phyloP scores from a whole-genome alignment of 805 yeast species.

The Phaffomyces thermotolerans region DNA sequence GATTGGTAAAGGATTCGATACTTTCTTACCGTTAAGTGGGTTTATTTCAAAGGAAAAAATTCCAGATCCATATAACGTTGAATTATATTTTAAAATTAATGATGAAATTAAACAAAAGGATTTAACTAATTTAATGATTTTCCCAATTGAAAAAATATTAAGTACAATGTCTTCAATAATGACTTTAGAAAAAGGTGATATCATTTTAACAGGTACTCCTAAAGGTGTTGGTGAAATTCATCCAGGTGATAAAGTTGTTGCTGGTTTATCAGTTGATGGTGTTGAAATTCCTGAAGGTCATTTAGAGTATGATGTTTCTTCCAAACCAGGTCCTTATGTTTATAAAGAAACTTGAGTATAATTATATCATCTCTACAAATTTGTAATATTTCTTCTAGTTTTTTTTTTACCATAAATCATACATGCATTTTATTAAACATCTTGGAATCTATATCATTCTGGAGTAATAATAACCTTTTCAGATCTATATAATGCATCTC shows the following conservation, averaged over 20 bases:
- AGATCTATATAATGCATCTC: not conserved
- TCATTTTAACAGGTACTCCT: slow-evolving; percentile 93
- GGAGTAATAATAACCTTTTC: not conserved
- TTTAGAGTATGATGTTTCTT: slow-evolving; percentile 28
- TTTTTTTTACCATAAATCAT: slow-evolving; percentile 3
- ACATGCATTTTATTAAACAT: not conserved
- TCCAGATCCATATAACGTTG: slow-evolving; percentile 67
- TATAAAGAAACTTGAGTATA: slow-evolving; percentile 35
- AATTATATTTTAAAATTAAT: slow-evolving; percentile 59
- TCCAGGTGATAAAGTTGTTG: slow-evolving; percentile 74
- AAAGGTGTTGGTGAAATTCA: slow-evolving; percentile 85
- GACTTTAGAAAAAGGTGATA: slow-evolving; percentile 87
- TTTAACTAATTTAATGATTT: slow-evolving; percentile 74
- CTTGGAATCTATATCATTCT: too few species aligned
- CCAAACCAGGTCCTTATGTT: slow-evolving; percentile 53
- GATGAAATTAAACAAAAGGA: slow-evolving; percentile 68
- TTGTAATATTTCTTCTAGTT: too few species aligned
- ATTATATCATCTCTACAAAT: not conserved
- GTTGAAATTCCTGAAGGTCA: slow-evolving; percentile 42
- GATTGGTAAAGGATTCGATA: slow-evolving; percentile 94
- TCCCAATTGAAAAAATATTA: slow-evolving; percentile 75
- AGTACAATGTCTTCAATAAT: slow-evolving; percentile 79
- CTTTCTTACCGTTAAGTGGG: slow-evolving; percentile 81
- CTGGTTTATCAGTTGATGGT: slow-evolving; percentile 52
- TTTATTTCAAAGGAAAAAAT: slow-evolving; percentile 61